Base-by-base conservation (phyloP, 441 rosid species). In the Jatropha podagrica region DNA sequence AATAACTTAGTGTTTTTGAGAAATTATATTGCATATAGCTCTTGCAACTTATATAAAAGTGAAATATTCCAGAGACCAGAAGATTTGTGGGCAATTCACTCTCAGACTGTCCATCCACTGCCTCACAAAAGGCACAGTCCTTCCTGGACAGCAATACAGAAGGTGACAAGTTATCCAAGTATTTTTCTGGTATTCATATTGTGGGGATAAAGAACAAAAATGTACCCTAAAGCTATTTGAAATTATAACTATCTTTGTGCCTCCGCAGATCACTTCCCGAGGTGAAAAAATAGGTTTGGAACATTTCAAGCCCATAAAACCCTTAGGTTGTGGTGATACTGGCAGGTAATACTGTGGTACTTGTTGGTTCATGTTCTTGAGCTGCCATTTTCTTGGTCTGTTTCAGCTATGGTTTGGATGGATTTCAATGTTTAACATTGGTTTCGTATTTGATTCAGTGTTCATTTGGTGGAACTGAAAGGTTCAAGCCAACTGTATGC, bases 251-350 rank as follows among this genome's bases (percentile, higher is more conserved):
- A 7, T 44, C 9, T 44, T 44, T 6, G 12, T 44, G 48, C 0
- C 10, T 81, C 71, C 37, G 40, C 69, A 96, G 99, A 86, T 96
- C 84, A 89, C 91, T 81, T 89, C 90, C 10, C 48, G 60, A 17
- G 98, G 94, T 73, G 98, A 88, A 82, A 88, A 78, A 76, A 90
- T 94, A 68, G 96, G 97, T 55, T 84, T 96, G 15, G 90, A 88
- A 65, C 97, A 96, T 87, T 96, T 96, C 85, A 92, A 89, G 82
- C 99, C 99, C 66, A 83, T 94, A 80, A 96, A 85, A 85, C 99
- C 99, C 4, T 81, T 96, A 78, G 99, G 99, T 37, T 91, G 96
- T 23, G 99, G 99, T 78, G 99, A 96, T 85, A 92, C 99, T 77
- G 98, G 99, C 84, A 93, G 99, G 99, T 96, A 17, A 11, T 44